Evolutionary conservation across 495 filamentous ascomycete species (phyloP).

Genomic region (Clohesyomyces aquaticus): DNA sequence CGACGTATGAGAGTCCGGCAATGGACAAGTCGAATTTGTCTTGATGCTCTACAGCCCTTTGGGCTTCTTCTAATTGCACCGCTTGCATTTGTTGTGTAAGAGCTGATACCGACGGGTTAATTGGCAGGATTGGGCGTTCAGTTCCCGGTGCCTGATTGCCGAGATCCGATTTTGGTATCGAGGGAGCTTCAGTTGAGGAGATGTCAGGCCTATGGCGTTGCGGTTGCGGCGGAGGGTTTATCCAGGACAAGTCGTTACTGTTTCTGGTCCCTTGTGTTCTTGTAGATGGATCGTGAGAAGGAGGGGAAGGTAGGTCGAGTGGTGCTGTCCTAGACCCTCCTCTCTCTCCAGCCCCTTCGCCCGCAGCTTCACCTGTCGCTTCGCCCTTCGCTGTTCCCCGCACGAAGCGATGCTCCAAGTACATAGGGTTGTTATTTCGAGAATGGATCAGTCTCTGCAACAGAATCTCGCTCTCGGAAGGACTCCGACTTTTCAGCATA

Average conservation of each 20-base stretch:
- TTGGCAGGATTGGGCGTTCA: no score
- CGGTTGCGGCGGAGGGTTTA: no score
- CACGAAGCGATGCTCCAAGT: background rate
- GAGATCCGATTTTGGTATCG: no score
- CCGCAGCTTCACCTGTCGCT: background rate
- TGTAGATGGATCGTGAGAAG: slow-evolving; percentile 2
- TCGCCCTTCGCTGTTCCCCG: background rate
- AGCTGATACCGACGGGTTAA: background rate
- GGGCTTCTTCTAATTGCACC: background rate
- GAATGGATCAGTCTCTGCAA: slow-evolving; percentile 8
- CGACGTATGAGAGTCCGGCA: slow-evolving; percentile 12
- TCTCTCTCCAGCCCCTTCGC: background rate
- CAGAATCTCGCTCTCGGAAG: slow-evolving; percentile 8
- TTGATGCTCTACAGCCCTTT: background rate
- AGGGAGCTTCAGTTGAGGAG: no score
- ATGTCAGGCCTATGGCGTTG: no score
- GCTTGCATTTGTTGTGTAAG: background rate
- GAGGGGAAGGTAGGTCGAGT: background rate
- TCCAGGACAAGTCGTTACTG: no score
- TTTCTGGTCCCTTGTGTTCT: no score
- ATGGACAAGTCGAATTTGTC: slow-evolving; percentile 13
- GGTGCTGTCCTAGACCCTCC: background rate
- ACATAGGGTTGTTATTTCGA: background rate
- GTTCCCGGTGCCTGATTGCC: no score
- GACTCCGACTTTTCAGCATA: slow-evolving; percentile 9